phyloP scores from a whole-genome alignment of 2,329 filamentous ascomycete genomes.

The Alternaria triticimaculans region DNA sequence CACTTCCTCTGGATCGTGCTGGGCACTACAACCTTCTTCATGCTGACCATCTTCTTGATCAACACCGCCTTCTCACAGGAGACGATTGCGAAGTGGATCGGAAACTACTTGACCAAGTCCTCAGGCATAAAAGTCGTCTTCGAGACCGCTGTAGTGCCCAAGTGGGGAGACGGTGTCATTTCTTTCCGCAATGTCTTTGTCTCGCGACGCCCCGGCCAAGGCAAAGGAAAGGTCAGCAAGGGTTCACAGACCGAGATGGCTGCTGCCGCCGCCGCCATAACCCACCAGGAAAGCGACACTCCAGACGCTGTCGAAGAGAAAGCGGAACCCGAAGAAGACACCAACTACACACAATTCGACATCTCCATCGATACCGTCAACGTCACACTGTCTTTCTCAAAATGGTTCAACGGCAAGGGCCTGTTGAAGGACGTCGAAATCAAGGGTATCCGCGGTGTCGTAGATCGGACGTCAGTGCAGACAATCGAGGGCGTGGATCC shows the following conservation, averaged over 20 bases:
- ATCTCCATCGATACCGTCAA: slow-evolving; percentile 94
- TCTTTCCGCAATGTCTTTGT: slow-evolving; percentile 97
- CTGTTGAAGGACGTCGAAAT: slow-evolving; percentile 91
- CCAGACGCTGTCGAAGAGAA: slow-evolving; percentile 46
- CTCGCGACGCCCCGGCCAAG: slow-evolving; percentile 84
- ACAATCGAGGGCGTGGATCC: slow-evolving; percentile 79
- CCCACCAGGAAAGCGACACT: slow-evolving; percentile 52
- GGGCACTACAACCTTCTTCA: slow-evolving; percentile 97
- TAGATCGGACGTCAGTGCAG: slow-evolving; percentile 84
- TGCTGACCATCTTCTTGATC: slow-evolving; percentile 84
- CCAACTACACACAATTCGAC: slow-evolving; percentile 98
- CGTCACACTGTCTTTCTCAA: slow-evolving; percentile 94
- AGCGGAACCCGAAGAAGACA: slow-evolving; percentile 73
- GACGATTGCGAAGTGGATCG: slow-evolving; percentile 90
- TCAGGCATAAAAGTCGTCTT: slow-evolving; percentile 94
- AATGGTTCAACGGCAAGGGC: slow-evolving; percentile 98
- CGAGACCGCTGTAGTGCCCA: slow-evolving; percentile 95
- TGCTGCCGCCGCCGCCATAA: slow-evolving; percentile 79
- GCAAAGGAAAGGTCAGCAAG: slow-evolving; percentile 84
- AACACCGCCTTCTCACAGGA: slow-evolving; percentile 98
- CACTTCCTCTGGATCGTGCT: slow-evolving; percentile 96
- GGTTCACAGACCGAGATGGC: slow-evolving; percentile 86
- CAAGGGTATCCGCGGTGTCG: slow-evolving; percentile 87
- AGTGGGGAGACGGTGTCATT: slow-evolving; percentile 94
- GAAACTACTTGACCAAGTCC: slow-evolving; percentile 93